Percentiles rank a stretch among this genome's conserved stretches.
Evolutionary conservation across 2,329 filamentous ascomycete species (phyloP).

Genomic region (Lachnellula subtilissima): DNA sequence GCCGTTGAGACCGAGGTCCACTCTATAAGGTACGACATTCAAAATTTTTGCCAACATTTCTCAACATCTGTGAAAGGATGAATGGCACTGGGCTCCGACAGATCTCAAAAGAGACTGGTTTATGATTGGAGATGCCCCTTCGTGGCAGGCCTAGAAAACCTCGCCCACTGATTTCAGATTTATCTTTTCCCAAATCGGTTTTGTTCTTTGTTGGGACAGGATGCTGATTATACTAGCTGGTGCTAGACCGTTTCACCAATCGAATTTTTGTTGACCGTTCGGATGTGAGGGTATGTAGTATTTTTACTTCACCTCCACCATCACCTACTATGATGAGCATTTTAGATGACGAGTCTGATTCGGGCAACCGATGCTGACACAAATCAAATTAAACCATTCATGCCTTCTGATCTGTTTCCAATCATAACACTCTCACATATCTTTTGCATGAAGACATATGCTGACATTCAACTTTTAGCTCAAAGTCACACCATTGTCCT

Average conservation of each 20-base stretch:
- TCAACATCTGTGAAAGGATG: constrained; percentile 54
- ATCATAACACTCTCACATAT: neutral
- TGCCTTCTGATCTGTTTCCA: constrained; percentile 50
- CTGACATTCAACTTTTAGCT: constrained; percentile 12
- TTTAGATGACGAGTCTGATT: constrained; percentile 77
- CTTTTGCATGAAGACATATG: constrained; percentile 6
- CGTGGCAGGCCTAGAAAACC: constrained; percentile 99
- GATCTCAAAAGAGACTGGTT: constrained; percentile 35
- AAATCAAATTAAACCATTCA: constrained; percentile 66
- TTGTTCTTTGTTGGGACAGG: neutral
- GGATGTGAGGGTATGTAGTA: constrained; percentile 11
- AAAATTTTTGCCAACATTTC: neutral
- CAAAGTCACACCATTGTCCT: no score
- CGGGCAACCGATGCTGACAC: constrained; percentile 69
- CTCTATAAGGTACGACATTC: constrained; percentile 14
- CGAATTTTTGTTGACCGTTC: no score
- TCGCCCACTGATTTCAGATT: constrained; percentile 77
- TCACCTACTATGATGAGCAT: constrained; percentile 42
- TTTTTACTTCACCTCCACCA: constrained; percentile 7
- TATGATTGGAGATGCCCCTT: constrained; percentile 83
- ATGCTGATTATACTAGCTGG: neutral
- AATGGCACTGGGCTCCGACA: constrained; percentile 98
- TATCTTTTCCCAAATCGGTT: neutral
- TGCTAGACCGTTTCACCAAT: neutral
- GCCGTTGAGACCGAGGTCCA: neutral